Evolutionary conservation across 2,329 filamentous ascomycete species (phyloP).

Genomic region (Leptographium lundbergii): DNA sequence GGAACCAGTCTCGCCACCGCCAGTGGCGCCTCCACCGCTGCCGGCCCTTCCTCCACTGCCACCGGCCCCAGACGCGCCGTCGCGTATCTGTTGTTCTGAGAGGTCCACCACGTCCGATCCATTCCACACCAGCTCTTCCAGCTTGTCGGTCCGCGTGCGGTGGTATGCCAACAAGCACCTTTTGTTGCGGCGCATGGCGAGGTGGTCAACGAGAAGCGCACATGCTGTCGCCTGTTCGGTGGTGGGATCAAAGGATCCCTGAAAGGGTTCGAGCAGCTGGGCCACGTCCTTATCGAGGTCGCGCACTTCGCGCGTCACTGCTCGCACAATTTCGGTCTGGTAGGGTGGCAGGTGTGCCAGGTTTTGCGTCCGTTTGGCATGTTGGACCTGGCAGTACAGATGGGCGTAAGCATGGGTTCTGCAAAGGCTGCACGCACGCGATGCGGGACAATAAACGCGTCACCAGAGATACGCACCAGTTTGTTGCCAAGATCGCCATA

Average conservation of each 20-base stretch:
- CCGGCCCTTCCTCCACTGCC: conserved; percentile 19
- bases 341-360: conserved; percentile 80
- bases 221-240: conserved; percentile 75
- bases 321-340: conserved; percentile 80
- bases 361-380: conserved; percentile 88
- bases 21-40: conserved; percentile 18
- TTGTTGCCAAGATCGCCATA: conserved; percentile 83
- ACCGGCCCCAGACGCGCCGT: conserved; percentile 21
- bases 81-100: conserved; percentile 40
- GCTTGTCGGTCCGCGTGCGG: conserved; percentile 74
- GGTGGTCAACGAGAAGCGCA: conserved; percentile 80
- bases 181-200: conserved; percentile 93
- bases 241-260: conserved; percentile 73
- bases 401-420: background rate
- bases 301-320: conserved; percentile 79
- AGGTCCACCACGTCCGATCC: conserved; percentile 73
- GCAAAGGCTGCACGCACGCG: background rate
- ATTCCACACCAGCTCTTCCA: conserved; percentile 89
- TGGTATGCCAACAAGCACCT: conserved; percentile 92
- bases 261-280: conserved; percentile 67
- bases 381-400: conserved; percentile 54
- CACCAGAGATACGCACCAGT: conserved; percentile 40
- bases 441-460: background rate
- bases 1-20: background rate
- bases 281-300: conserved; percentile 81